Base-by-base conservation (phyloP, 306 rosid species). In the Dicorynia guianensis region DNA sequence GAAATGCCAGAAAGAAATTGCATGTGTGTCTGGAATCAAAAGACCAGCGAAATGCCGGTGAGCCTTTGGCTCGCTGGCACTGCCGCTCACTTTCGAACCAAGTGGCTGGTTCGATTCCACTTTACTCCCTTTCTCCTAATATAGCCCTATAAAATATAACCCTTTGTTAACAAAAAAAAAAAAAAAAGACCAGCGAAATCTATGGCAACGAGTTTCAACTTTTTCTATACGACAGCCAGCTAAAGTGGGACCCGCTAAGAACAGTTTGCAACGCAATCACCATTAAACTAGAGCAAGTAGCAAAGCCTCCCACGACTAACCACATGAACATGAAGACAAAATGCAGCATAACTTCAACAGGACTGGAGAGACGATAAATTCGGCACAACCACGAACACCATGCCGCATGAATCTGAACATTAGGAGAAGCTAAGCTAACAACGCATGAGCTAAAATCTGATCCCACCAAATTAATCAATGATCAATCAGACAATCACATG, bases 221-320 rank as follows among this genome's bases (percentile, higher is more conserved):
- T 46, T 40, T 76, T 25, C 30, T 43, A 42, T 57, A 47, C 18
- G 52, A 63, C 56, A 68, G 46, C 79, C 79, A 85, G 67, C 73
- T 67, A 71, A 34, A 19, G 49, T 20, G 64, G 81, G 85, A 76
- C 82, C 83, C 87, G 60, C 82, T 63, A 44, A 65, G n/a, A n/a
- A n/a, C n/a, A n/a, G n/a, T 35, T 72, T 67, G 19, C 49, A 47
- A 69, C 49, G 19, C 20, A 73, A 67, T 79, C 63, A 15, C 35
- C 52, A 33, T 76, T 35, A 6, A 38, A 36, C 46, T 42, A 0
- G 53, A 42, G 50, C 59, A 34, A 43, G 18, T 58, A 14, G 15
- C 63, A 10, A 47, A 64, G 73, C 8, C 57, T 46, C 67, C 62
- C 3, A 5, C 5, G 33, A 54, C 50, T 68, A 63, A 60, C 58